phyloP scores from a whole-genome alignment of 257 asterid genomes.

The Leptodermis oblonga region DNA sequence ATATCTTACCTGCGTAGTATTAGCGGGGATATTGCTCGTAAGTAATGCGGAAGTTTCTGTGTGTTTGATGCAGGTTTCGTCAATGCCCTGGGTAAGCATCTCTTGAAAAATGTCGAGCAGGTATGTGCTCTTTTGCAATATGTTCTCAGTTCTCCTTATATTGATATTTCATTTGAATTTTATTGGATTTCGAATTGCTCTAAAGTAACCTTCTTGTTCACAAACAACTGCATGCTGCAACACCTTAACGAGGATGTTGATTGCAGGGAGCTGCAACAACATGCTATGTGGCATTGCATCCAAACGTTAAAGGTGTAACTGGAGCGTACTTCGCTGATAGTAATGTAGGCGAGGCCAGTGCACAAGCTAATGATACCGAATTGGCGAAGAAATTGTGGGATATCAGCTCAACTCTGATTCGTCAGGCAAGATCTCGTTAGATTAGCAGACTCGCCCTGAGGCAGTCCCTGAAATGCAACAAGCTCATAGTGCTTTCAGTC shows the following conservation, averaged over 20 bases:
- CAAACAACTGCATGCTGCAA: too few relatives aligned
- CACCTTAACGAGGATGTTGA: not conserved
- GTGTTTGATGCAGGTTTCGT: slow-evolving; percentile 38
- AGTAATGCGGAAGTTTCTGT: not conserved
- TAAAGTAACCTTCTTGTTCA: not conserved
- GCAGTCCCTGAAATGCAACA: too few relatives aligned
- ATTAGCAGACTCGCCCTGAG: not conserved
- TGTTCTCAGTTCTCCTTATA: not conserved
- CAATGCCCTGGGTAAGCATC: slow-evolving; percentile 48
- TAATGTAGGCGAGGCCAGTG: slow-evolving; percentile 27
- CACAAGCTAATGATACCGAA: slow-evolving; percentile 25
- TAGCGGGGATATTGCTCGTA: not conserved
- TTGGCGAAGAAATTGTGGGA: slow-evolving; percentile 37
- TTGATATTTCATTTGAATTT: not conserved
- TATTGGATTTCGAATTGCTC: not conserved
- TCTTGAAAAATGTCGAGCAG: slow-evolving; percentile 66
- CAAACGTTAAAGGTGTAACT: slow-evolving; percentile 29
- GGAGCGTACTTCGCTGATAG: slow-evolving; percentile 34
- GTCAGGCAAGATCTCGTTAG: slow-evolving; percentile 9
- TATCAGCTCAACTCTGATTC: slow-evolving; percentile 23
- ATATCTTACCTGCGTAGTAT: not conserved
- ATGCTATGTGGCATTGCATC: slow-evolving; percentile 40
- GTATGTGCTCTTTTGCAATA: slow-evolving; percentile 15
- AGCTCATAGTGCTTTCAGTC: too few relatives aligned
- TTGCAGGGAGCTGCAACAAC: slow-evolving; percentile 40